Evolutionary conservation across 2,329 filamentous ascomycete genomes (phyloP), one percentile per base, ranked within the genome.

Genomic region (Aspergillus ochraceoroseus): DNA sequence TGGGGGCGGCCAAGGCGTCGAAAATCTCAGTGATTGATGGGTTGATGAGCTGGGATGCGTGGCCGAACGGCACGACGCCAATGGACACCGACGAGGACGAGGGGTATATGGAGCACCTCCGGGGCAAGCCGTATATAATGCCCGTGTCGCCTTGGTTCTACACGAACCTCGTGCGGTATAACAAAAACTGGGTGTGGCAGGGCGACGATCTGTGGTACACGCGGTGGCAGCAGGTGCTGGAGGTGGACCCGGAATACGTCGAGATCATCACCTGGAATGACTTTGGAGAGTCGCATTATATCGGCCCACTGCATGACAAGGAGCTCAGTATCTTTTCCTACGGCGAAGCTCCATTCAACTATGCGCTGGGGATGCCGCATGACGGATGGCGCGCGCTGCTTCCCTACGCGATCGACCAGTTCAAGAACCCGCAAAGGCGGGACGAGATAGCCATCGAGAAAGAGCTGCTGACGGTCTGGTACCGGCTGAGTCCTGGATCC

Each of bases 181-280:
- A 65, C 34, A 82, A 82, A 61, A 79, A 80, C 56, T 83, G 79
- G 78, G 65, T 80, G 4, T 83, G 75, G 68, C 69, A 70, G 27
- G 74, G 75, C 2, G 79, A 82, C 44, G 66, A 72, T 31, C 62
- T 82, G 8, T 83, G 79, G 78, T 72, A 69, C 43, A 64, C 76
- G 34, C 72, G 79, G 6, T 82, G 79, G 79, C 59, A 70, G 34
- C 68, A 79, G 44, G 68, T 74, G 1, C 52, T 77, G 14, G 61
- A 70, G 1, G 43, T 79, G 0, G 54, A 68, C 39, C 75, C 77
- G 0, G 66, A 72, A 15, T 74, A 72, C 32, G 70, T 80, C 23
- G 67, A 73, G 57, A 75, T 79, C 35, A 68, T 79, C 26, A 74
- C 75, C 6, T 80, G 76, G 75, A 80, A 80, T 48, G 77, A 80